Base-by-base conservation (phyloP, 768 basidiomycete genomes). In the Amanita rubescens region DNA sequence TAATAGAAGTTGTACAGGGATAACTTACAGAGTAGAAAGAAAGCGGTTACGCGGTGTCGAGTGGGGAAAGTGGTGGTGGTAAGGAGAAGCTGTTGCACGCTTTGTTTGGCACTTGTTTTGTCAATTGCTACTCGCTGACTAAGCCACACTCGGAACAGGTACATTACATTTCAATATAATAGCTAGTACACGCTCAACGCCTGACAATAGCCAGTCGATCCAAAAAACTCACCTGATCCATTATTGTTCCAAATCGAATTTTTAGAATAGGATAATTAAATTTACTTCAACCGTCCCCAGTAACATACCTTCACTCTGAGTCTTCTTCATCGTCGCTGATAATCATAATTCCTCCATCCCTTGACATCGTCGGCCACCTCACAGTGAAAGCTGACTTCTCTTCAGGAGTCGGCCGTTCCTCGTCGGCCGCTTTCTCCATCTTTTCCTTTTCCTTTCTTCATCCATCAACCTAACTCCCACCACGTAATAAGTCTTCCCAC, bases 61-160 rank as follows among this genome's bases (percentile, higher is more conserved):
- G 57, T 58, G 64, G 61, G 61, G 62, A 59, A 69, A 73, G 71
- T 76, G 73, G 73, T 77, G 72, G 77, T 76, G 66, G 68, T n/a
- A 66, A 71, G 76, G 71, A 69, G 65, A 76, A 78, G 73, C 66
- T n/a, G 69, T 70, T 66, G 64, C 51, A 58, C 55, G 55, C 57
- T 60, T 24, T 69, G 71, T 74, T 75, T 75, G 71, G 63, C 62
- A 62, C 62, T 65, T 71, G 70, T 76, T 77, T 75, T 75, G 74
- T 72, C 67, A 69, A 59, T 66, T 66, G 67, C 60, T 62, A 60
- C 54, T 34, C 47, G 67, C 62, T 75, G 71, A 66, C 67, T 73
- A 68, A 75, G 65, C 71, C 54, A 45, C 53, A 58, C 44, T 50
- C 30, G 10, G 22, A 20, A 10, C 14, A 25, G 33, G 56, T 51